Conservation (phyloP, 495 filamentous ascomycete species). For the Penicillium paxilli region DNA sequence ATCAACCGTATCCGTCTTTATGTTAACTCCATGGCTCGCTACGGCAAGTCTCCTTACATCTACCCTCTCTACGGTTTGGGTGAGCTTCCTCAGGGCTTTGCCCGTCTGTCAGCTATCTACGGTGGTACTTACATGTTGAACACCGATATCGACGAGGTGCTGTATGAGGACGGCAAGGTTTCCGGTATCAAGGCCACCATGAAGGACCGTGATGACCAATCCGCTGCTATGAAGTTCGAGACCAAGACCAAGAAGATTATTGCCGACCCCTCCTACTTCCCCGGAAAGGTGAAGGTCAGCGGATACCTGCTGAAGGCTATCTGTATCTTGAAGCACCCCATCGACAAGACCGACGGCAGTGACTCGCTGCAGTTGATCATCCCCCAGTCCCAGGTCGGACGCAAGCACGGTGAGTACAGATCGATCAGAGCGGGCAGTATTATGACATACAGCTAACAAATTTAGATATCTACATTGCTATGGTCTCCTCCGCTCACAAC, state of each 20-base stretch:
- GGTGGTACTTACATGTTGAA: conserved; percentile 99
- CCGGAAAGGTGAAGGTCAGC: conserved; percentile 78
- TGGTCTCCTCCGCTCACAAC: conserved; percentile 94
- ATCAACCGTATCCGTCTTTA: conserved; percentile 94
- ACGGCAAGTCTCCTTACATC: conserved; percentile 98
- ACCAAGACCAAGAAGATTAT: conserved; percentile 96
- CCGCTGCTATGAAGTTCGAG: conserved; percentile 85
- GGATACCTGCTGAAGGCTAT: conserved; percentile 94
- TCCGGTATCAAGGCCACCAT: conserved; percentile 96
- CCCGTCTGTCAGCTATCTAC: conserved; percentile 94
- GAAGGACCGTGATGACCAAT: conserved; percentile 73
- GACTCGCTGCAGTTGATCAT: conserved; percentile 97
- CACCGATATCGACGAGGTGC: conserved; percentile 84
- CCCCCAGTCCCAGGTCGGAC: conserved; percentile 92
- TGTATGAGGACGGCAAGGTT: conserved; percentile 79
- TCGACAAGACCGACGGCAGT: conserved; percentile 78
- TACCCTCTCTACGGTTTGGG: conserved; percentile 97
- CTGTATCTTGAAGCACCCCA: conserved; percentile 95
- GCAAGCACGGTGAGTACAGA: conserved; percentile 74
- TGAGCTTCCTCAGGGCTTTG: conserved; percentile 97
- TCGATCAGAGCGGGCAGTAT: not conserved
- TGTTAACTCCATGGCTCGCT: conserved; percentile 95
- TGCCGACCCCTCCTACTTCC: conserved; percentile 96
- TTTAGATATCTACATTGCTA: conserved; percentile 94
- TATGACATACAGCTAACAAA: conserved; percentile 22